Base-by-base conservation (phyloP, 805 yeast genomes). In the Priceomyces fermenticarens region DNA sequence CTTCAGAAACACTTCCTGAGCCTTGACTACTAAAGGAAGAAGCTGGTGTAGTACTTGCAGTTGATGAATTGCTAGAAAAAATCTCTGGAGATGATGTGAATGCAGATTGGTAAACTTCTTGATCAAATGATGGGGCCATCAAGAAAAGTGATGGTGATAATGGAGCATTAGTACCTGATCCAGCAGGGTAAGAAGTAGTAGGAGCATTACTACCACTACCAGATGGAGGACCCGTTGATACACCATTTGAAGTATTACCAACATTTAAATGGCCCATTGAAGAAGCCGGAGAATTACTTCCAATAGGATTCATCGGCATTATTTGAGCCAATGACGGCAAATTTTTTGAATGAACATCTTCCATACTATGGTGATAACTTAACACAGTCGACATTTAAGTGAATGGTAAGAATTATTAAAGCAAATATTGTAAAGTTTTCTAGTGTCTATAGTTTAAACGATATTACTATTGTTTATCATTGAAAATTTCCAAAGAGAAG, bases 241-340 rank as follows among this genome's bases (percentile, higher is more conserved):
- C 23, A 10, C 23, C 12, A 6, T 25, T 4, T 3, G 36, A 20
- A 25, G 30, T 15, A 26, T 33, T 33, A 10, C n/a, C 13, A 13
- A 30, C 14, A 12, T 26, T 26, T 8, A 20, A 20, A 20, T 20
- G 25, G 8, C 35, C 35, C 10, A 26, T 25, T 17, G 27, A 23
- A 12, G 35, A 12, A 32, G 13, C 16, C 4, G n/a, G 12, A 12
- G 38, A 12, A 26, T 28, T 12, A 23, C n/a, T n/a, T n/a, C 38
- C 38, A 15, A 35, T 35, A 9, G 38, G 23, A 13, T 35, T 35
- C 38, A 40, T 39, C 26, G 75, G 72, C 63, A 73, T 72, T 27
- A 73, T 59, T 41, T 67, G 74, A 0, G 77, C 65, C 43, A 73
- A 60, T 17, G 77, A 72, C 12, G 78, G 77, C 45, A 72, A 61